Evolutionary conservation across 768 basidiomycete species (phyloP).

Genomic region (Termitomyces sp.): DNA sequence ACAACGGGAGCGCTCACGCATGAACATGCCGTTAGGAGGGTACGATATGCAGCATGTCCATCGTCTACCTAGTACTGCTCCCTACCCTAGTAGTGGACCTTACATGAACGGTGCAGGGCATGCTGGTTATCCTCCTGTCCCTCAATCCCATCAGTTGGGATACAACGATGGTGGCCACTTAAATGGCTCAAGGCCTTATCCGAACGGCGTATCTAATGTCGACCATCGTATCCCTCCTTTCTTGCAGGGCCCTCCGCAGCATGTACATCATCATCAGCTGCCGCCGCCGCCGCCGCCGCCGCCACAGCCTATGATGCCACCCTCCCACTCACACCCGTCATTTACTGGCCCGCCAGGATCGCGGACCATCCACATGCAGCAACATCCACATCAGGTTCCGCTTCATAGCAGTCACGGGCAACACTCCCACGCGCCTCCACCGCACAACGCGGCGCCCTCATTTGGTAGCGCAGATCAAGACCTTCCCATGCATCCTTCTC

Average conservation of each 20-base stretch:
- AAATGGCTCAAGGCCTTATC: constrained; percentile 4
- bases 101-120: constrained; percentile 1
- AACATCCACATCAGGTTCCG: constrained; percentile 5
- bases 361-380: constrained; percentile 15
- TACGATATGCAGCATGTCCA: constrained; percentile 14
- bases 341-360: constrained; percentile 12
- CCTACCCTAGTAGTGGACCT: background rate
- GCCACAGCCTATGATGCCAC: constrained; percentile 5
- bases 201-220: background rate
- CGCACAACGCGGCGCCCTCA: constrained; percentile 18
- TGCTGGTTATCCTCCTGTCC: background rate
- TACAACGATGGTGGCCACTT: constrained; percentile 1
- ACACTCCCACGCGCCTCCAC: constrained; percentile 5
- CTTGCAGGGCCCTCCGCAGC: constrained; percentile 2
- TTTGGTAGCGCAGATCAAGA: constrained; percentile 10
- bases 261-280: constrained; percentile 8
- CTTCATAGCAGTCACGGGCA: constrained; percentile 2
- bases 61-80: constrained; percentile 7
- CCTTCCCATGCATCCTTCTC: constrained; percentile 3
- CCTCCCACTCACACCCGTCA: constrained; percentile 2
- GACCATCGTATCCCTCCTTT: constrained; percentile 9
- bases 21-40: constrained; percentile 11
- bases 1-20: constrained; percentile 17
- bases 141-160: background rate
- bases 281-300: constrained; percentile 1